Conservation (phyloP, 169 alveolate genomes). For the Eimeria brunetti region DNA sequence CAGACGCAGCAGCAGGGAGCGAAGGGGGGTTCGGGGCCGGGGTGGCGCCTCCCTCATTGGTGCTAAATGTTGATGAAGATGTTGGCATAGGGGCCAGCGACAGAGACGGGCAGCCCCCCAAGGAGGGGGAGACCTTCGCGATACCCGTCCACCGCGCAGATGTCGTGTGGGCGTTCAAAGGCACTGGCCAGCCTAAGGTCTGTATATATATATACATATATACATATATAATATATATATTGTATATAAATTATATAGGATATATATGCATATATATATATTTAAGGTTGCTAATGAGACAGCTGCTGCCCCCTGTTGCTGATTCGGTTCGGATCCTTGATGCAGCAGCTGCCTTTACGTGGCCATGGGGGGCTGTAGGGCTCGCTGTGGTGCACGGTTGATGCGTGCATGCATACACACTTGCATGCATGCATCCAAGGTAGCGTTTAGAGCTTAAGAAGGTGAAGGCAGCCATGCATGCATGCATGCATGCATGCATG, state of each 20-base stretch:
- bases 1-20: not conserved
- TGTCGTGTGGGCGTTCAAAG: constrained; percentile 66
- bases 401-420: not conserved
- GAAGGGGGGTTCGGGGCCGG: not conserved
- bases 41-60: not conserved
- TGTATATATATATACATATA: not conserved
- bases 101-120: not conserved
- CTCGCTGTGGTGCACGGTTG: not conserved
- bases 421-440: not conserved
- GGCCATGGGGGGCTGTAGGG: not conserved
- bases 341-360: not conserved
- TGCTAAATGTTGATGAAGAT: constrained; percentile 2
- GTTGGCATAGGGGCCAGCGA: constrained; percentile 45
- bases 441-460: too few species aligned
- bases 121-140: not conserved
- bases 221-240: too few species aligned
- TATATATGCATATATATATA: not conserved
- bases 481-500: constrained; percentile 20
- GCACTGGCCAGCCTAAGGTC: constrained; percentile 70
- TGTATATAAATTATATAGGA: not conserved
- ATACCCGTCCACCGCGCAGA: constrained; percentile 64
- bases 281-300: not conserved
- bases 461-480: not conserved
- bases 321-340: not conserved
- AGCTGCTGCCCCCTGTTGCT: not conserved